phyloP scores from a whole-genome alignment of 371 early-diverging fungal genomes.

The Batkoa obscura region DNA sequence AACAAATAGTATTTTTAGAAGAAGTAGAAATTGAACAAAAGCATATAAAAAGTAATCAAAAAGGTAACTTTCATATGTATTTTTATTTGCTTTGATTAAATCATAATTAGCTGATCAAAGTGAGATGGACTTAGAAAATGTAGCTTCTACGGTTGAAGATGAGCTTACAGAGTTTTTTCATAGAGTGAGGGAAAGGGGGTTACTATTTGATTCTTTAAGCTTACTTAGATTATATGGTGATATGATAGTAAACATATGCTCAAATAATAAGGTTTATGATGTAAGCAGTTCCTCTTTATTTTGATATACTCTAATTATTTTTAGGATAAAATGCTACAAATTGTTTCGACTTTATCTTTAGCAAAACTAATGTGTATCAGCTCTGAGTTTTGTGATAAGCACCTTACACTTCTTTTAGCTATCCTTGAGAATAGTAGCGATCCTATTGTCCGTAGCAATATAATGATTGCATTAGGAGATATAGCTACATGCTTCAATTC shows the following conservation, averaged over 20 bases:
- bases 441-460: conserved; percentile 63
- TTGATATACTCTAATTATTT: background rate
- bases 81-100: background rate
- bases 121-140: conserved; percentile 73
- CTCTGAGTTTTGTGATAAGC: conserved; percentile 72
- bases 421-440: conserved; percentile 66
- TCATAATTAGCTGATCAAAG: conserved; percentile 10
- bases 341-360: conserved; percentile 63
- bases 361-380: conserved; percentile 93
- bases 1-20: conserved; percentile 87
- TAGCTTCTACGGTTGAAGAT: conserved; percentile 82
- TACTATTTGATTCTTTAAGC: conserved; percentile 57
- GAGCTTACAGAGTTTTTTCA: conserved; percentile 77
- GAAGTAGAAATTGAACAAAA: conserved; percentile 74
- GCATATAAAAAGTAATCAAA: conserved; percentile 16
- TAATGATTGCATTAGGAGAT: conserved; percentile 90
- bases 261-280: conserved; percentile 53
- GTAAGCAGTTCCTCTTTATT: conserved; percentile 20
- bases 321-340: conserved; percentile 61
- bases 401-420: conserved; percentile 78
- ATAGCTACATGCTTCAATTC: conserved; percentile 88
- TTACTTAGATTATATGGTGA: conserved; percentile 65
- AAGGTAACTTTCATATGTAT: conserved; percentile 2
- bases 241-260: conserved; percentile 57
- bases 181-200: conserved; percentile 72